A percentile compares a stretch with the other conserved stretches of the same genome.
phyloP scores from a whole-genome alignment of 1,284 basidiomycete species.

The Stygiomarasmius scandens region DNA sequence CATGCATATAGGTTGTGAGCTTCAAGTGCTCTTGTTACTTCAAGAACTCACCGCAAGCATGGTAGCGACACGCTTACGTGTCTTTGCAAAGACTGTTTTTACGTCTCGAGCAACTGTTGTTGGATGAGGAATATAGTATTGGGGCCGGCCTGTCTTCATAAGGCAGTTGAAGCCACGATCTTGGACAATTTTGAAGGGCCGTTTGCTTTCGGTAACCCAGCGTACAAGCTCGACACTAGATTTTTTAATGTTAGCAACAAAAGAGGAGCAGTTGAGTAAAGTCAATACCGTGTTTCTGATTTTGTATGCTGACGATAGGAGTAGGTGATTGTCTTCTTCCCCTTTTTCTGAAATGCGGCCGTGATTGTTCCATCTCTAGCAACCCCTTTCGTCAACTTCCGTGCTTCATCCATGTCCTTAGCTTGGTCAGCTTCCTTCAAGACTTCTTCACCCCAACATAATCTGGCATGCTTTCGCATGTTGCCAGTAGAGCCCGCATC shows the following conservation, averaged over 20 bases:
- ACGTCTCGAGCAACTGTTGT: constrained; percentile 18
- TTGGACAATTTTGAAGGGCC: constrained; percentile 17
- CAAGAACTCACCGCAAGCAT: neutral
- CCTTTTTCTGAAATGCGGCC: constrained; percentile 15
- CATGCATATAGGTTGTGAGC: neutral
- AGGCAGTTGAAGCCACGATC: constrained; percentile 16
- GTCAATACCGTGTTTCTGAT: constrained; percentile 12
- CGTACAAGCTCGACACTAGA: neutral
- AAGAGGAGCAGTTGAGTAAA: neutral
- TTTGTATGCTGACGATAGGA: constrained; percentile 19
- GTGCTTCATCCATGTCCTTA: neutral
- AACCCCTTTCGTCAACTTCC: neutral
- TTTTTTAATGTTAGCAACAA: neutral
- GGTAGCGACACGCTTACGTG: neutral
- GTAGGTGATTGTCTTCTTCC: constrained; percentile 21
- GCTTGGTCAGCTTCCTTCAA: neutral
- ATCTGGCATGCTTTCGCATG: constrained; percentile 25
- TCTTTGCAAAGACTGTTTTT: neutral
- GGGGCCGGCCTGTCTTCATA: constrained; percentile 22
- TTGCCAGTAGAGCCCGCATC: constrained; percentile 29
- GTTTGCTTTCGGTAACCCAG: constrained; percentile 18
- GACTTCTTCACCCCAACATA: constrained; percentile 27
- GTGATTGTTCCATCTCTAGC: constrained; percentile 15
- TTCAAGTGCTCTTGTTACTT: neutral
- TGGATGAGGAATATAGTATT: constrained; percentile 19